Conservation (phyloP, 75 land plant genomes). For the Pinus taeda region DNA sequence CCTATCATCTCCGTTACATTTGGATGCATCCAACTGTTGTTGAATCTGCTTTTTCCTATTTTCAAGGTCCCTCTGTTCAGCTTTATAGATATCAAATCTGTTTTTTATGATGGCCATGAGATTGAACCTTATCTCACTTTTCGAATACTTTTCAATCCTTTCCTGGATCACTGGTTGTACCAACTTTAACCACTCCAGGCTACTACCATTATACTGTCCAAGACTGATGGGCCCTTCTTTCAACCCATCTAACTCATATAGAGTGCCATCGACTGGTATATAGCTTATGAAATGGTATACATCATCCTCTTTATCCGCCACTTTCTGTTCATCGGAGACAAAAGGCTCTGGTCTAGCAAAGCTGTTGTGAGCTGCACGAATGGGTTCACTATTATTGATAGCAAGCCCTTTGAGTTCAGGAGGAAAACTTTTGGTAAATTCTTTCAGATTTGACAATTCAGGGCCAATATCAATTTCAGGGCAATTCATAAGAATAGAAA, state of each 20-base stretch:
- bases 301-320: conserved; percentile 90
- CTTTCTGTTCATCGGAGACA: conserved; percentile 92
- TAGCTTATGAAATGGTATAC: conserved; percentile 99
- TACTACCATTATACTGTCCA: conserved; percentile 68
- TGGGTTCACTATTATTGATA: conserved; percentile 95
- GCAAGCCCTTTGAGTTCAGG: conserved; percentile 97
- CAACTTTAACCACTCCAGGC: conserved; percentile 83
- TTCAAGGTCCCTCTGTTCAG: conserved; percentile 76
- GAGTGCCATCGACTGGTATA: conserved; percentile 83
- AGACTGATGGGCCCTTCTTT: conserved; percentile 98
- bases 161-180: conserved; percentile 99
- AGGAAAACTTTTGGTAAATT: conserved; percentile 89
- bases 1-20: conserved; percentile 24
- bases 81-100: conserved; percentile 86
- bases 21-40: conserved; percentile 40
- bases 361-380: conserved; percentile 95
- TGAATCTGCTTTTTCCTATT: conserved; percentile 59
- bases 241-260: conserved; percentile 95
- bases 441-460: conserved; percentile 74
- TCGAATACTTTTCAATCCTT: conserved; percentile 88
- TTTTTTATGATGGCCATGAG: conserved; percentile 94
- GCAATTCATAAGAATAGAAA: conserved; percentile 91
- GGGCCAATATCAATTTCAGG: conserved; percentile 93
- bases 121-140: conserved; percentile 93
- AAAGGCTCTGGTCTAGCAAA: conserved; percentile 99